Evolutionary conservation across 768 basidiomycete species (phyloP), one percentile per base, ranked within the genome.

Genomic region (Boletus vinaceobasis): DNA sequence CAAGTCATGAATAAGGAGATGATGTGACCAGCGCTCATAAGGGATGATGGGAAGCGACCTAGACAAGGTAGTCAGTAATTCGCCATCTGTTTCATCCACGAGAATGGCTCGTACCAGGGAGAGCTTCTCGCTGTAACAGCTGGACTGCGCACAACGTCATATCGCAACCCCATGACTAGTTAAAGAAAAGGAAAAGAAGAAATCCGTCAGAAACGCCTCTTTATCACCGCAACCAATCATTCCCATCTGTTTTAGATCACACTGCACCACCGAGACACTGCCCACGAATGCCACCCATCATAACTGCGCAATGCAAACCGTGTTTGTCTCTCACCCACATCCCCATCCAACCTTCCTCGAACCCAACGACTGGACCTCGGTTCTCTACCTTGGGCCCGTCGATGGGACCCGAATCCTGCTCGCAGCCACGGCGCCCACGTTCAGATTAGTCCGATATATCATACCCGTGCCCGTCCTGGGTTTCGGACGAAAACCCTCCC

Each of bases 381-480:
- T 43, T 0, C 21, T 40, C 54, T 65, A 66, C 45, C 59, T 55
- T 32, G 48, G n/a, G n/a, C 60, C 48, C 54, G 42, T 52, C 6
- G 66, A 66, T 3, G 70, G 66, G 9, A 73, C 74, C 13, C 72
- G 75, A 71, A 79, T 80, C 17, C 64, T 68, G 14, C 61, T 64
- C 65, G 74, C 68, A 67, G 74, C 45, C 13, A 44, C 48, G 29
- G 62, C 43, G 15, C 42, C 48, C 21, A 53, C 55, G 33, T 53
- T 54, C 46, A 68, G 32, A 32, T 65, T 69, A 36, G 73, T 80
- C 43, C 80, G 75, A 62, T 87, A 87, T 36, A 74, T 70, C 85
- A 87, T 87, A n/a, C 85, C 85, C 11, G 85, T 84, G 7, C 85
- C 85, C 10, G 80, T 86, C 29, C 86, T 69, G 10, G 86, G 84